Base-by-base conservation (phyloP, 192 early-diverging fungal genomes). In the Physocladia obscura region DNA sequence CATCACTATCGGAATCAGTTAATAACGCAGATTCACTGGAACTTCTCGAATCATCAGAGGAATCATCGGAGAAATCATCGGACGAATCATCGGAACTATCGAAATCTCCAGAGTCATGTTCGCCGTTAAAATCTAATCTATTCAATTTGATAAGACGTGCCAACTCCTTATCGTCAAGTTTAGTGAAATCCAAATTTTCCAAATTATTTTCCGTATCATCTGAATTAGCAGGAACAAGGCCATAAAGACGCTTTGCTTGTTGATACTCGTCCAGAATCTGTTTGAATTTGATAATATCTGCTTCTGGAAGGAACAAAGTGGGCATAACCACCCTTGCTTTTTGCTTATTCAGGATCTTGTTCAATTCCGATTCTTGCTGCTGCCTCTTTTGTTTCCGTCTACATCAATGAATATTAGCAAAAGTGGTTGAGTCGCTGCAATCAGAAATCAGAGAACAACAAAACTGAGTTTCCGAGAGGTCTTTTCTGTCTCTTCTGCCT, bases 181-280 rank as follows among this genome's bases (percentile, higher is more conserved):
- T 62, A 3, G 38, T 40, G 17, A 47, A 5, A 26, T 62, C 60
- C 5, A 47, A 4, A 24, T 29, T 48, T 22, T 48, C 60, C 17
- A 47, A 26, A 29, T 64, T 51, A 0, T 55, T 58, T 11, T 32
- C 24, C 0, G 59, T 35, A 11, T 65, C 59, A 21, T 67, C 63
- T 50, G 5, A 21, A 4, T 54, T n/a, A n/a, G n/a, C 44, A 3
- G 44, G 11, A 13, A 60, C 57, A 8, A 29, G 11, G 36, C 24
- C 29, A 51, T 54, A 56, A 11, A 50, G 34, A 21, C 35, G 34
- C 60, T 58, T 62, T 62, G 70, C 70, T 19, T 63, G 11, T 49
- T 34, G 24, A 35, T 72, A 72, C 13, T 72, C 36, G 49, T 51
- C 49, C n/a, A 72, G 58, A 54, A 72, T 62, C 24, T 26, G 15